phyloP scores from a whole-genome alignment of 2,329 filamentous ascomycete species.

The Fusarium anthophilum region DNA sequence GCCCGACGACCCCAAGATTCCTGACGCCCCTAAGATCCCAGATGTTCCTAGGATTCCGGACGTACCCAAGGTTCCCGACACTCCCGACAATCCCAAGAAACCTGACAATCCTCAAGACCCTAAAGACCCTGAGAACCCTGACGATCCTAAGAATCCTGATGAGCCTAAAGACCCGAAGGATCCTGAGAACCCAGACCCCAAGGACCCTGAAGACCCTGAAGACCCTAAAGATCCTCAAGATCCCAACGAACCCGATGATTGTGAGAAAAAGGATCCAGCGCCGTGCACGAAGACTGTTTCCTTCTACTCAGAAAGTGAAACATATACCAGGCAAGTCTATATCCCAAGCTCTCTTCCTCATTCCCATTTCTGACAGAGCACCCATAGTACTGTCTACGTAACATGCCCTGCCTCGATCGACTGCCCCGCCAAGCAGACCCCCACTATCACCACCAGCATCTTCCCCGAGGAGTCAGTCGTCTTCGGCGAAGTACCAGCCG shows the following conservation, averaged over 20 bases:
- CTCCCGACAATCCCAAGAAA: neutral
- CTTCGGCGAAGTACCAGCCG: neutral
- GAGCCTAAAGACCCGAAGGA: rapidly evolving
- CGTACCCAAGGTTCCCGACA: neutral
- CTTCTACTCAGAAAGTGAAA: neutral
- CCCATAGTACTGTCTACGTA: neutral
- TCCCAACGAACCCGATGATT: neutral
- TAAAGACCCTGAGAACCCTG: rapidly evolving
- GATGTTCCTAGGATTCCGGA: neutral
- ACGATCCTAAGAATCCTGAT: neutral
- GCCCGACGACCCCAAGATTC: neutral
- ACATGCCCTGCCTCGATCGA: neutral
- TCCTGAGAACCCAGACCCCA: neutral
- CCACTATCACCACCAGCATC: neutral
- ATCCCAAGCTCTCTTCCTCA: no score
- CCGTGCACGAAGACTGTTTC: neutral
- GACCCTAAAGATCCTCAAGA: neutral
- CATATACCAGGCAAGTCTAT: neutral
- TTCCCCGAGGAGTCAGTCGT: neutral
- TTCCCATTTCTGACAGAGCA: neutral
- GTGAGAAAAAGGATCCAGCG: neutral
- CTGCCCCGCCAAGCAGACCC: neutral
- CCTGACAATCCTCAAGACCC: neutral
- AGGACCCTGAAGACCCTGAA: neutral
- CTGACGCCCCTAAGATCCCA: neutral